Percentiles rank a stretch among this genome's conserved stretches.
Evolutionary conservation across 768 basidiomycete species (phyloP).

Genomic region (Pleurotus eryngii): DNA sequence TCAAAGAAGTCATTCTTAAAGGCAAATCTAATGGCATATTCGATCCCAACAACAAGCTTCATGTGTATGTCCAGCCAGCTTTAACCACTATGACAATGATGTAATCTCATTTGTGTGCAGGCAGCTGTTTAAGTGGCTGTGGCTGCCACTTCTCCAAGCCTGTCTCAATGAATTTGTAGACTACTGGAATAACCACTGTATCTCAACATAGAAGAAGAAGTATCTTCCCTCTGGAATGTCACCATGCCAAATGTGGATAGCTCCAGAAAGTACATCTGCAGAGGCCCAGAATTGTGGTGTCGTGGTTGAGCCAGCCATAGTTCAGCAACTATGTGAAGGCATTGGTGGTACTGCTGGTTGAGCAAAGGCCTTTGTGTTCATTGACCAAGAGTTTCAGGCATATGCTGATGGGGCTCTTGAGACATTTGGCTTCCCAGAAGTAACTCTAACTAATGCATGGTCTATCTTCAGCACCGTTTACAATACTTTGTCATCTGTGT

Average conservation of each 20-base stretch:
- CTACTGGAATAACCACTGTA: slow-evolving; percentile 19
- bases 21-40: too few species aligned
- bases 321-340: slow-evolving; percentile 5
- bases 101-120: too few species aligned
- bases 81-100: too few species aligned
- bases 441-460: too few species aligned
- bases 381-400: neutral
- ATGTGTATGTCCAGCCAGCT: too few species aligned
- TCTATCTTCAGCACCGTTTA: too few species aligned
- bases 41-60: too few species aligned
- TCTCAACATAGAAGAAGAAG: neutral
- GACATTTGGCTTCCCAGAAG: too few species aligned
- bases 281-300: neutral
- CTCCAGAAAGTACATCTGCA: neutral
- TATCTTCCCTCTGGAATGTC: neutral
- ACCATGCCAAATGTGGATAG: neutral
- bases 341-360: slow-evolving; percentile 2
- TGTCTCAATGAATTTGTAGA: slow-evolving; percentile 16
- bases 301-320: neutral
- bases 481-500: too few species aligned
- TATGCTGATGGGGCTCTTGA: too few species aligned
- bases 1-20: too few species aligned
- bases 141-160: slow-evolving; percentile 20
- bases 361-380: slow-evolving; percentile 6
- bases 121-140: slow-evolving; percentile 21